Conservation (phyloP, 1,139 yeast species). For the Saccharomyces pastorianus region DNA sequence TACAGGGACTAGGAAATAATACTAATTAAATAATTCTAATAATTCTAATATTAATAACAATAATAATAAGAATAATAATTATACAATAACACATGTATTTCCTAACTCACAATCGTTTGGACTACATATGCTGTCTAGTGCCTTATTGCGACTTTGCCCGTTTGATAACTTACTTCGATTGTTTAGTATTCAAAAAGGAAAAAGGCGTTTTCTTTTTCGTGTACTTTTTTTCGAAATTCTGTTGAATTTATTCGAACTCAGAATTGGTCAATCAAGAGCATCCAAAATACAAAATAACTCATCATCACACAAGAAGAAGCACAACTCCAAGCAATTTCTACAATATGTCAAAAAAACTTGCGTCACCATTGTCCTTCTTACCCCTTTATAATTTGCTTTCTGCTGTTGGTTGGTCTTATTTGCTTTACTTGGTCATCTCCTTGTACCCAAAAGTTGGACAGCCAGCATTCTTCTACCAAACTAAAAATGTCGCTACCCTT, state of each 20-base stretch:
- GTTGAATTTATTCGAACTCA: not conserved
- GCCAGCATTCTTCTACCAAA: conserved; percentile 50
- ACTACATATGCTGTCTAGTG: not conserved
- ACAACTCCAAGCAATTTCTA: not conserved
- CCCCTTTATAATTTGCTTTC: conserved; percentile 58
- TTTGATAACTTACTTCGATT: not conserved
- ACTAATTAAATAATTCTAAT: conserved; percentile 9
- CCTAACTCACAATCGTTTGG: not conserved
- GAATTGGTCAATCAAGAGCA: not conserved
- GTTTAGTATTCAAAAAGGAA: not conserved
- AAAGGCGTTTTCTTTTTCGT: not conserved
- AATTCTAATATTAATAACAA: conserved; percentile 5
- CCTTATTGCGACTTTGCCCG: not conserved
- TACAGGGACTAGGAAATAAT: conserved; percentile 3
- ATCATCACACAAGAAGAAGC: not conserved
- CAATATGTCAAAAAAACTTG: conserved; percentile 16
- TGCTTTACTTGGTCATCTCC: conserved; percentile 42
- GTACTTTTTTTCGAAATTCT: not conserved
- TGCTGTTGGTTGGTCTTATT: conserved; percentile 58
- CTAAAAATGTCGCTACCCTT: conserved; percentile 51
- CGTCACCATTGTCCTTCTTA: conserved; percentile 22
- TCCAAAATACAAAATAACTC: not conserved
- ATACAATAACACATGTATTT: not conserved
- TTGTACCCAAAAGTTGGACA: conserved; percentile 41
- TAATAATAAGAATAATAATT: not conserved